Conservation (phyloP, 2,329 filamentous ascomycete species). For the Fusarium dimerum region DNA sequence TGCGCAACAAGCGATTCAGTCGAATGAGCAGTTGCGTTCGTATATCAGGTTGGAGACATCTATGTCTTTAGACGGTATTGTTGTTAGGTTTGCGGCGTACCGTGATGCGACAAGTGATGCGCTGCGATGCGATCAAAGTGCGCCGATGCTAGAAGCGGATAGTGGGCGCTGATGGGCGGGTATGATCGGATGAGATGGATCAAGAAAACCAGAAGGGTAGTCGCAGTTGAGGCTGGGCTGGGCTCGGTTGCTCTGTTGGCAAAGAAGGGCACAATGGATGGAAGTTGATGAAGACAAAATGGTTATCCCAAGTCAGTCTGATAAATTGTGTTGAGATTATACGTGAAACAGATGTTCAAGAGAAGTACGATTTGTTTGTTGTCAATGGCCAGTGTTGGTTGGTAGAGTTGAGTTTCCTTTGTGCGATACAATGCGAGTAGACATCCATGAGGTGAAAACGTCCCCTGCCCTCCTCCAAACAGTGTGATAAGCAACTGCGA, state of each 20-base stretch:
- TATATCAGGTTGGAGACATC: not conserved
- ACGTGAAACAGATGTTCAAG: too few relatives aligned
- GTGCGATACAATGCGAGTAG: too few relatives aligned
- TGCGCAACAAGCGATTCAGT: not conserved
- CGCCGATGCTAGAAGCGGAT: constrained; percentile 17
- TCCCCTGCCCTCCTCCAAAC: too few relatives aligned
- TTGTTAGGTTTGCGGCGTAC: constrained; percentile 5
- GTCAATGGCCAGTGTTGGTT: too few relatives aligned
- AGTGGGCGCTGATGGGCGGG: constrained; percentile 15
- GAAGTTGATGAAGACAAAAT: too few relatives aligned
- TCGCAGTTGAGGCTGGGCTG: not conserved
- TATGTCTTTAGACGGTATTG: not conserved
- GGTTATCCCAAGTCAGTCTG: too few relatives aligned
- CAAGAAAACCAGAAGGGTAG: not conserved
- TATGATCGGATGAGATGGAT: constrained; percentile 8
- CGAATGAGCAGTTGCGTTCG: not conserved
- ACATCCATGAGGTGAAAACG: too few relatives aligned
- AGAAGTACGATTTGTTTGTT: too few relatives aligned
- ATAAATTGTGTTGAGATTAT: too few relatives aligned
- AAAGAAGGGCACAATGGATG: too few relatives aligned
- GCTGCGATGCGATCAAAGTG: constrained; percentile 13
- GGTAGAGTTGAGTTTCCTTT: too few relatives aligned
- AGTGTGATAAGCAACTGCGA: too few relatives aligned
- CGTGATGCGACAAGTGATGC: constrained; percentile 17
- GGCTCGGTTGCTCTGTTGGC: not conserved